These are phyloP conservation scores for Davidsoniella eucalypti DNA, from an alignment of 2,329 filamentous ascomycete genomes.

Conservation along the genomic window DNA sequence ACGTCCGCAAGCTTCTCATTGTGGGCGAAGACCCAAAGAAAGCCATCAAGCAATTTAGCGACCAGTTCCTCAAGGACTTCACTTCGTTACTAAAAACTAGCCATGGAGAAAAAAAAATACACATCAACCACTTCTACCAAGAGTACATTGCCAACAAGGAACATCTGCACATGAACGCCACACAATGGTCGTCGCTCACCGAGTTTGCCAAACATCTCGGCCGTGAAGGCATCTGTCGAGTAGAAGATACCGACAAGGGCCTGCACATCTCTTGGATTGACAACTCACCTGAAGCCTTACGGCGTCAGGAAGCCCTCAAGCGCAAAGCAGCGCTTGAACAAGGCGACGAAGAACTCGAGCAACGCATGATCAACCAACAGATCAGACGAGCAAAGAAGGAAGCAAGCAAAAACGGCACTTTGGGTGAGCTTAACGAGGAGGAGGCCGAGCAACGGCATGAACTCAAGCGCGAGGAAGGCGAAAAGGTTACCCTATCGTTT, in stretches of 20 bases:
- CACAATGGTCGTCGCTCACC: constrained; percentile 72
- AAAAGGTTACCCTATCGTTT: constrained; percentile 59
- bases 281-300: constrained; percentile 70
- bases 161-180: constrained; percentile 88
- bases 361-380: constrained; percentile 68
- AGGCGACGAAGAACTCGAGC: constrained; percentile 79
- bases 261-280: constrained; percentile 83
- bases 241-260: constrained; percentile 79
- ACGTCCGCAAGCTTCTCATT: constrained; percentile 76
- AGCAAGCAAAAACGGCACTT: constrained; percentile 29
- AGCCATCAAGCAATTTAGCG: constrained; percentile 65
- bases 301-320: constrained; percentile 61
- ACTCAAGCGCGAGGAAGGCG: constrained; percentile 49
- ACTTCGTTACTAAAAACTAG: constrained; percentile 59
- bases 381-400: constrained; percentile 57
- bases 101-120: constrained; percentile 79
- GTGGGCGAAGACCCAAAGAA: constrained; percentile 79
- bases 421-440: constrained; percentile 25
- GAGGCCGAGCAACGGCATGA: constrained; percentile 27
- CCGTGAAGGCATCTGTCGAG: constrained; percentile 69
- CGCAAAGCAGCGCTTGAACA: constrained; percentile 77
- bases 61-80: constrained; percentile 70
- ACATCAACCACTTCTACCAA: constrained; percentile 89
- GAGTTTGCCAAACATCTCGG: constrained; percentile 83
- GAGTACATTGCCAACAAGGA: constrained; percentile 77